These are phyloP conservation scores for Martensiomyces pterosporus DNA, from an alignment of 192 early-diverging fungal species.

Conservation along the genomic window DNA sequence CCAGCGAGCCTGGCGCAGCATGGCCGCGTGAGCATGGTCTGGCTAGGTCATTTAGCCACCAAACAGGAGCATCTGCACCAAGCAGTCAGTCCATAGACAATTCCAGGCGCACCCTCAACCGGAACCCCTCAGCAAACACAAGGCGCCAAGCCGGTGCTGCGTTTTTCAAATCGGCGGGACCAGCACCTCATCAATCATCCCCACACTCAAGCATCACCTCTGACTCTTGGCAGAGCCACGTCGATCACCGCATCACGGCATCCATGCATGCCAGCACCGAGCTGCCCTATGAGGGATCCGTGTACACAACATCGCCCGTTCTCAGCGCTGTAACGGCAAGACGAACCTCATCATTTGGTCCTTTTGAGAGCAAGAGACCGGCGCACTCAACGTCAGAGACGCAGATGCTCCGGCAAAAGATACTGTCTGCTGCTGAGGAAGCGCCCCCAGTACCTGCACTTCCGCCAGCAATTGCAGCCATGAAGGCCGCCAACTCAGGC, in stretches of 20 bases:
- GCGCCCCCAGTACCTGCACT: slow-evolving; percentile 40
- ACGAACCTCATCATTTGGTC: slow-evolving; percentile 22
- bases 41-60: slow-evolving; percentile 12
- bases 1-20: slow-evolving; percentile 1
- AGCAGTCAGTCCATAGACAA: slow-evolving; percentile 4
- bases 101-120: neutral
- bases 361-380: neutral
- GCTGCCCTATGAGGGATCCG: slow-evolving; percentile 23
- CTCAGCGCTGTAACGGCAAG: slow-evolving; percentile 5
- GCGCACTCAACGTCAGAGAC: neutral
- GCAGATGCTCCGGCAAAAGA: neutral
- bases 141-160: slow-evolving; percentile 24
- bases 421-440: neutral
- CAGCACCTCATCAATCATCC: slow-evolving; percentile 10
- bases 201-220: slow-evolving; percentile 17
- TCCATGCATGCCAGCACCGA: slow-evolving; percentile 37
- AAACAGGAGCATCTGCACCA: neutral
- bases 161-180: slow-evolving; percentile 15
- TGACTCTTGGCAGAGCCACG: slow-evolving; percentile 48
- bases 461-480: slow-evolving; percentile 9
- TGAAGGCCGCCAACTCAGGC: neutral
- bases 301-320: slow-evolving; percentile 16
- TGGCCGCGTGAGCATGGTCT: slow-evolving; percentile 12
- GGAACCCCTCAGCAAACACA: slow-evolving; percentile 3
- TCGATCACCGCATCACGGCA: slow-evolving; percentile 13